Percentiles rank a stretch among this genome's conserved stretches.
These are phyloP conservation scores for Senna tora DNA, from an alignment of 306 rosid genomes.

Conservation along the genomic window DNA sequence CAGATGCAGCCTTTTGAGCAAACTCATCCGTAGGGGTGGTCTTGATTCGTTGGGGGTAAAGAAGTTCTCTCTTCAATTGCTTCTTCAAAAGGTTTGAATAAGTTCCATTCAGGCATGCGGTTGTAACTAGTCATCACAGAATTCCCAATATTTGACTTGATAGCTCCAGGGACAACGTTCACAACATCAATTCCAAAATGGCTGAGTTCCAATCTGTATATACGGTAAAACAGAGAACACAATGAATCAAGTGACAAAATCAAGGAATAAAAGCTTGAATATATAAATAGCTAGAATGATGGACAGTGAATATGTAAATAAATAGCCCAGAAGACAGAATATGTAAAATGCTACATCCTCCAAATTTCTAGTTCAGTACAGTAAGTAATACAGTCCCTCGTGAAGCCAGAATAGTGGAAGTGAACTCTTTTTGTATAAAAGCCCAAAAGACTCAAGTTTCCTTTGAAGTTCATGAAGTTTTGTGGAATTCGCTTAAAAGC, in stretches of 20 bases:
- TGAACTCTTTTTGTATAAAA: too few relatives aligned
- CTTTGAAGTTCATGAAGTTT: too few relatives aligned
- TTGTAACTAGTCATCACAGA: slow-evolving; percentile 55
- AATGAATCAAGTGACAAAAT: background rate
- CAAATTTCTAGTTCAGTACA: too few relatives aligned
- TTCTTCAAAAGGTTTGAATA: slow-evolving; percentile 71
- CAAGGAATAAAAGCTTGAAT: background rate
- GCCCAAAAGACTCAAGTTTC: too few relatives aligned
- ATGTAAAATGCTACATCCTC: too few relatives aligned
- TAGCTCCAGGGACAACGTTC: slow-evolving; percentile 79
- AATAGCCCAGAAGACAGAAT: too few relatives aligned
- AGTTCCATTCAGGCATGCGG: slow-evolving; percentile 71
- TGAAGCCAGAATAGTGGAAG: too few relatives aligned
- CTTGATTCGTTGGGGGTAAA: slow-evolving; percentile 55
- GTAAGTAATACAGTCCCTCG: too few relatives aligned
- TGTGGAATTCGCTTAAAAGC: too few relatives aligned
- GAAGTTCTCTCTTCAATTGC: slow-evolving; percentile 62
- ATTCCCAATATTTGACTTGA: slow-evolving; percentile 74
- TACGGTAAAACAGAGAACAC: background rate
- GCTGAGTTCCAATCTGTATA: slow-evolving; percentile 63
- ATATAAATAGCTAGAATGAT: background rate
- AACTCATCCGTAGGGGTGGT: slow-evolving; percentile 82
- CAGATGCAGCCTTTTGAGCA: slow-evolving; percentile 67
- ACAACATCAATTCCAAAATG: slow-evolving; percentile 86
- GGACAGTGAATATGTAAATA: background rate